A percentile compares a stretch with the other conserved stretches of the same genome.
These are phyloP conservation scores for Solanum sejunctum DNA, from an alignment of 257 asterid species.

Conservation along the genomic window DNA sequence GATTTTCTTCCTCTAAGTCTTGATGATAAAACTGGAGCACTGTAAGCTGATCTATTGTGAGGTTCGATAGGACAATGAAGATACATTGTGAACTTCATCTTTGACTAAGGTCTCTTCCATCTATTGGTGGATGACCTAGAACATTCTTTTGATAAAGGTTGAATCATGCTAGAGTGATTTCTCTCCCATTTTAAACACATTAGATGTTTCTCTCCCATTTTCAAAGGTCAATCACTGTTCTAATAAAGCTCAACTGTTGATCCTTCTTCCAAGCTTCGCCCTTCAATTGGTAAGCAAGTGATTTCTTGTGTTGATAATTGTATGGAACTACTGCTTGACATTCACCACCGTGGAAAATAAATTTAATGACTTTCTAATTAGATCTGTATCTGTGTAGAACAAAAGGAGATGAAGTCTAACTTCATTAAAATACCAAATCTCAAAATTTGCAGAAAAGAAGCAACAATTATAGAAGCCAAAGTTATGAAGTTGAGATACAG, in stretches of 20 bases:
- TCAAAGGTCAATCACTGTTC: neutral
- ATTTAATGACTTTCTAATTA: neutral
- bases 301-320: neutral
- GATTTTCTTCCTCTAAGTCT: neutral
- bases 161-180: neutral
- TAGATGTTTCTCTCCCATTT: neutral
- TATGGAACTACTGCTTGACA: neutral
- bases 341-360: neutral
- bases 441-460: neutral
- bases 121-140: neutral
- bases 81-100: neutral
- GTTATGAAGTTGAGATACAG: neutral
- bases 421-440: neutral
- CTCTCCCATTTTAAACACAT: neutral
- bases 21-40: neutral
- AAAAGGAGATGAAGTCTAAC: neutral
- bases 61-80: neutral
- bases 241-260: neutral
- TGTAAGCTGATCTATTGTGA: neutral
- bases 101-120: neutral
- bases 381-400: neutral
- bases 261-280: neutral
- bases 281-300: neutral
- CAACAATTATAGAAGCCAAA: neutral
- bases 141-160: neutral